phyloP scores from a whole-genome alignment of 345 rosid genomes.

The Linum trigynum region DNA sequence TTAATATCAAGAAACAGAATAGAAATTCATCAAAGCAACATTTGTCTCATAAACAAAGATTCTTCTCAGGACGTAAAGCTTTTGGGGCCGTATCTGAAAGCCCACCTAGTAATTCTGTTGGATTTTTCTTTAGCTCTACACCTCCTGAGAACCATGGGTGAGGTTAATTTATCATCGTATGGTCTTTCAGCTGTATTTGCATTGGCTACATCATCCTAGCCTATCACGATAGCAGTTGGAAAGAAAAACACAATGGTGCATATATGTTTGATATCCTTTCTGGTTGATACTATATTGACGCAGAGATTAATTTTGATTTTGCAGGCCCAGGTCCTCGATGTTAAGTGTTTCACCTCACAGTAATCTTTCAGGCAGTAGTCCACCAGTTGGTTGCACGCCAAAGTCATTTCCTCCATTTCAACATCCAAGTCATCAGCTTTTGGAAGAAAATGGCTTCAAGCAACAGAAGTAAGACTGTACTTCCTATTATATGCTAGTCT shows the following conservation, averaged over 20 bases:
- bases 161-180: constrained; percentile 26
- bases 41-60: constrained; percentile 53
- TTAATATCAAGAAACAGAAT: constrained; percentile 49
- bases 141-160: constrained; percentile 90
- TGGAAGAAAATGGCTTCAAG: constrained; percentile 94
- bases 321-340: constrained; percentile 68
- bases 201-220: neutral
- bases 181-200: neutral
- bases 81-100: constrained; percentile 67
- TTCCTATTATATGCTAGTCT: constrained; percentile 6
- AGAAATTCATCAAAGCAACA: constrained; percentile 57
- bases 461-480: constrained; percentile 72
- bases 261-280: neutral
- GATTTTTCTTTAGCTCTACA: constrained; percentile 90
- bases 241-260: neutral
- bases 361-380: constrained; percentile 65
- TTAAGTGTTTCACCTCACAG: constrained; percentile 76
- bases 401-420: constrained; percentile 87
- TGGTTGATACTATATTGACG: constrained; percentile 8
- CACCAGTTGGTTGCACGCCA: constrained; percentile 94
- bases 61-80: constrained; percentile 57
- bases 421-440: constrained; percentile 91
- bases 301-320: constrained; percentile 13
- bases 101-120: constrained; percentile 91
- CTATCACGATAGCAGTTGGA: neutral